Evolutionary conservation across 2,329 filamentous ascomycete species (phyloP), one percentile per base, ranked within the genome.

Genomic region (Sporothrix pseudoabietina): DNA sequence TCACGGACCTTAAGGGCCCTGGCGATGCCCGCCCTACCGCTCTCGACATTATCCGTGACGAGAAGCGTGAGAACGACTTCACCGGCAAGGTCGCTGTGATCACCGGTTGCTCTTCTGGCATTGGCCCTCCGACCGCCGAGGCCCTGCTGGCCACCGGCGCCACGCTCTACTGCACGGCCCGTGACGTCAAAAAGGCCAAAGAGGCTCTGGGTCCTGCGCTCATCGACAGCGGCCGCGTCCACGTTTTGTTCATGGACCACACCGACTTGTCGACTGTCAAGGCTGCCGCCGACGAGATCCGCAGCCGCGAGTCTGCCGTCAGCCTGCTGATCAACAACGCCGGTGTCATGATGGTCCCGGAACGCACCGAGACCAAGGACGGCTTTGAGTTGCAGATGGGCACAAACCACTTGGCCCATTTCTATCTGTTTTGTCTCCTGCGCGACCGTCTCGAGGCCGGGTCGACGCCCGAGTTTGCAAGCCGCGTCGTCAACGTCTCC

Each of bases 351-450:
- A 79, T 8, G 61, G 74, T 41, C 79, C 82, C 4, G 74, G 81
- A 71, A 32, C 78, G 74, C 77, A 76, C 54, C 44, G 55, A 73
- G 73, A 86, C 83, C 0, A 74, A 76, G 14, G 84, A 86, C 75
- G 85, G 85, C 26, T 83, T 83, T 74, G 87, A 88, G 74, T 77
- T 78, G 0, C 86, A 88, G 73, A 84, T 88, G 74, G 85, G 82
- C 54, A 85, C 82, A 7, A 87, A 87, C 76, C 83, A 88, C 76
- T 78, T 88, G 3, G 80, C 79, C 1, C 85, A 87, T 77, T 88
- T 88, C 78, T 81, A 87, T 0, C 80, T 88, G 10, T 85, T 87
- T 76, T 81, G 85, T 44, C 81, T 86, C 3, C 79, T 88, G 61
- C 83, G 84, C 71, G 78, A 81, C 7, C 77, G 81, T 0, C 78